Base-by-base conservation (phyloP, 192 early-diverging fungal species). In the Allomyces macrogynus region DNA sequence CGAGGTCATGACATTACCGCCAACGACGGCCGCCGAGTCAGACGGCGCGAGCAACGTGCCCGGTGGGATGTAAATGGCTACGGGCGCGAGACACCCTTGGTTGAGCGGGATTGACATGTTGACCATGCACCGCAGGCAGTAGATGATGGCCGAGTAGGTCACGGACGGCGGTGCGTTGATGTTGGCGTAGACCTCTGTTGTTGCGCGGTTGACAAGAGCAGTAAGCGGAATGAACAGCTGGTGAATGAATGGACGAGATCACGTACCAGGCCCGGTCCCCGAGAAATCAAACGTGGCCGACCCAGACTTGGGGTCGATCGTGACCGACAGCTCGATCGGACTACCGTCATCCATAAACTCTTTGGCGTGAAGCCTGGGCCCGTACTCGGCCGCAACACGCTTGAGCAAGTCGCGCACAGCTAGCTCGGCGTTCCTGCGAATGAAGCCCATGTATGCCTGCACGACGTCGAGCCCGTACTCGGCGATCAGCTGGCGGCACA, bases 261-360 rank as follows among this genome's bases (percentile, higher is more conserved):
- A n/a, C n/a, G n/a, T n/a, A 91, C 87, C 68, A 91, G 81, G 80
- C 25, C 86, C 86, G 0, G 93, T 98, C 40, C 93, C 95, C 10
- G 82, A 75, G 75, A 99, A 99, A 71, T 99, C 92, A 80, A 99
- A 99, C 40, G 78, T 54, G 0, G 93, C 90, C 4, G 75, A 81
- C n/a, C 90, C 90, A 54, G 83, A 77, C 10, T 77, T 63, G 11
- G 77, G 74, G 65, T 86, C 74, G 64, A 99, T 92, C 10, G 76
- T 80, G 18, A 99, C 77, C 11, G 71, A 64, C 2, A 99, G 78
- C 27, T 71, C 66, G 63, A 99, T 94, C 0, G 78, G 80, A 24
- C 84, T 84, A 14, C 93, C 95, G 71, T 96, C 92, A 70, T 99
- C 95, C 92, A 95, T 95, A 68, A 73, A 79, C 70, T 97, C 95